Conservation (phyloP, 139 green algal genomes). For the Micractinium conductrix region DNA sequence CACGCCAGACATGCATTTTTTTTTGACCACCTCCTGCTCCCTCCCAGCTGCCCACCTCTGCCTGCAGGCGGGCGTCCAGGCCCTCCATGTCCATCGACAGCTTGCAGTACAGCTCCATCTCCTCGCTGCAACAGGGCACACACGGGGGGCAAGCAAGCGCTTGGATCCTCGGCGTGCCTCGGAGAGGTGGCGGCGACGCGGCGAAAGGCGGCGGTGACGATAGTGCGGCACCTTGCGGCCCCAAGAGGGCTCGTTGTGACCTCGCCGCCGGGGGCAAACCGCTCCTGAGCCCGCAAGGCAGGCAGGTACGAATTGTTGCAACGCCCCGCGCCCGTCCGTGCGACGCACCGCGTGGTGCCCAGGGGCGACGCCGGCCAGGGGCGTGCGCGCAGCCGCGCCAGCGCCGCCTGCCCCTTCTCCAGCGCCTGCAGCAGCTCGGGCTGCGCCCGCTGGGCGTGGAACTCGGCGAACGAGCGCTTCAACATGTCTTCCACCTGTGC, state of each 20-base stretch:
- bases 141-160: no score
- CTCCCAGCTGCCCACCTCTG: neutral
- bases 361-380: conserved; percentile 64
- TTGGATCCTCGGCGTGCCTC: no score
- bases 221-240: no score
- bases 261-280: no score
- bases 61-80: conserved; percentile 63
- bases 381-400: conserved; percentile 44
- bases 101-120: conserved; percentile 59
- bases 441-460: conserved; percentile 80
- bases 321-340: no score
- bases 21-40: no score
- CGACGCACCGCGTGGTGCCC: conserved; percentile 45
- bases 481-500: conserved; percentile 96
- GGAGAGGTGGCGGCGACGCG: neutral
- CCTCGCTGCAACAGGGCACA: conserved; percentile 43
- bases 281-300: no score
- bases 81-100: conserved; percentile 51
- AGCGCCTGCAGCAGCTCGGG: conserved; percentile 70
- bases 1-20: neutral
- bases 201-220: no score
- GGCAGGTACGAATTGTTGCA: no score
- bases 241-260: no score
- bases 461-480: conserved; percentile 93
- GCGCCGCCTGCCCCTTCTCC: conserved; percentile 47